These are phyloP conservation scores for Exophiala spinifera DNA, from an alignment of 2,329 filamentous ascomycete species.

Conservation along the genomic window DNA sequence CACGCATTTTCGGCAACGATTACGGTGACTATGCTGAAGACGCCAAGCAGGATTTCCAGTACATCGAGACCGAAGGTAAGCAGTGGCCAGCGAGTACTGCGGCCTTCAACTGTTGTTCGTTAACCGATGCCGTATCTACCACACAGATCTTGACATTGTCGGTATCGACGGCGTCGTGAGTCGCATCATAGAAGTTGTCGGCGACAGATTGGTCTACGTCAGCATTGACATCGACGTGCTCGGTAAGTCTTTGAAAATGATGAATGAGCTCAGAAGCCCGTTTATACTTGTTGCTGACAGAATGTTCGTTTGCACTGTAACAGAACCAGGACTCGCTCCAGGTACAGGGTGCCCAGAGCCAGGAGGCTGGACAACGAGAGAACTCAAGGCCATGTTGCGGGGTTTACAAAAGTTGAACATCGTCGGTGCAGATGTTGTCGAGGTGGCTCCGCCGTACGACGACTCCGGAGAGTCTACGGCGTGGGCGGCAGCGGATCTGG, in stretches of 20 bases:
- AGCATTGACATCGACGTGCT: slow-evolving; percentile 49
- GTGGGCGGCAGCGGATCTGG: slow-evolving; percentile 62
- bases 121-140: too few relatives aligned
- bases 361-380: slow-evolving; percentile 27
- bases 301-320: neutral
- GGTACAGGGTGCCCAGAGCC: slow-evolving; percentile 30
- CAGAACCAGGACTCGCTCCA: slow-evolving; percentile 33
- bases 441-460: slow-evolving; percentile 46
- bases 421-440: slow-evolving; percentile 28
- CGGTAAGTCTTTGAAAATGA: slow-evolving; percentile 47
- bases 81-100: slow-evolving; percentile 6
- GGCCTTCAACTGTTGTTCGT: too few relatives aligned
- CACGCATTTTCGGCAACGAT: slow-evolving; percentile 64
- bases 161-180: slow-evolving; percentile 68
- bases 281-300: neutral
- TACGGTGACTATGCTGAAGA: slow-evolving; percentile 67
- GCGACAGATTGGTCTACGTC: slow-evolving; percentile 52
- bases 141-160: slow-evolving; percentile 72
- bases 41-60: slow-evolving; percentile 4
- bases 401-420: slow-evolving; percentile 24
- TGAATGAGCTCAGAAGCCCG: slow-evolving; percentile 2
- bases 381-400: slow-evolving; percentile 20
- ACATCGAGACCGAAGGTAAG: slow-evolving; percentile 34
- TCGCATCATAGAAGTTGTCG: slow-evolving; percentile 67
- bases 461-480: slow-evolving; percentile 74